These are phyloP conservation scores for Ceratobasidium sp. DNA, from an alignment of 1,284 basidiomycete species.

Conservation along the genomic window DNA sequence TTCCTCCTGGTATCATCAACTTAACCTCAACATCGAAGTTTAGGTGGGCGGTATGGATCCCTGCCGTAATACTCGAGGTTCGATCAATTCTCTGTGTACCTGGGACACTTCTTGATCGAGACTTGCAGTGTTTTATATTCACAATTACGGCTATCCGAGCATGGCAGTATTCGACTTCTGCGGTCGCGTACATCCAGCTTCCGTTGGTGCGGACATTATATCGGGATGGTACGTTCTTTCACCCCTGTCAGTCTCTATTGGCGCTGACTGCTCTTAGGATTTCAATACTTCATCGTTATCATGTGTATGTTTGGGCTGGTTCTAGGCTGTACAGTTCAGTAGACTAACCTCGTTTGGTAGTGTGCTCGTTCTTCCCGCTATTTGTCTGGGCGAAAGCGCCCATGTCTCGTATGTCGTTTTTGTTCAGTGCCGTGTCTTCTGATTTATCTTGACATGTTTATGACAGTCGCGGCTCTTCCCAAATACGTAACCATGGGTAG, in stretches of 20 bases:
- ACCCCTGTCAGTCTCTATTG: no score
- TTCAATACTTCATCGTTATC: conserved; percentile 42
- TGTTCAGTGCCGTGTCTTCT: no score
- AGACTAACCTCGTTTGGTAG: neutral
- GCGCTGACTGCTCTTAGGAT: conserved; percentile 15
- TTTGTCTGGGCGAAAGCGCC: conserved; percentile 25
- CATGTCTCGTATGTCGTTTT: conserved; percentile 13
- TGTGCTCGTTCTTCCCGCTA: conserved; percentile 34
- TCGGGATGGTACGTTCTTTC: conserved; percentile 27
- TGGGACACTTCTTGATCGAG: neutral
- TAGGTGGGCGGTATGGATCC: conserved; percentile 36
- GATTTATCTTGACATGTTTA: neutral
- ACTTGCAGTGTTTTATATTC: conserved; percentile 4
- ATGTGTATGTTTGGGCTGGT: conserved; percentile 9
- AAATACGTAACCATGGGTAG: conserved; percentile 35
- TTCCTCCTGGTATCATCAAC: neutral
- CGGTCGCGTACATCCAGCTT: neutral
- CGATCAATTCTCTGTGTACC: neutral
- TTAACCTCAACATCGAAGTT: neutral
- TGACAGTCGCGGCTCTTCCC: conserved; percentile 19
- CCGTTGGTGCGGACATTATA: conserved; percentile 27
- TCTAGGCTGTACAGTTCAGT: neutral
- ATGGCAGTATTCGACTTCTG: conserved; percentile 7
- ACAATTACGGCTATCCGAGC: conserved; percentile 31
- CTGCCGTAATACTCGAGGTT: conserved; percentile 31